These are phyloP conservation scores for Nemania diffusa DNA, from an alignment of 2,329 filamentous ascomycete species.

Conservation along the genomic window DNA sequence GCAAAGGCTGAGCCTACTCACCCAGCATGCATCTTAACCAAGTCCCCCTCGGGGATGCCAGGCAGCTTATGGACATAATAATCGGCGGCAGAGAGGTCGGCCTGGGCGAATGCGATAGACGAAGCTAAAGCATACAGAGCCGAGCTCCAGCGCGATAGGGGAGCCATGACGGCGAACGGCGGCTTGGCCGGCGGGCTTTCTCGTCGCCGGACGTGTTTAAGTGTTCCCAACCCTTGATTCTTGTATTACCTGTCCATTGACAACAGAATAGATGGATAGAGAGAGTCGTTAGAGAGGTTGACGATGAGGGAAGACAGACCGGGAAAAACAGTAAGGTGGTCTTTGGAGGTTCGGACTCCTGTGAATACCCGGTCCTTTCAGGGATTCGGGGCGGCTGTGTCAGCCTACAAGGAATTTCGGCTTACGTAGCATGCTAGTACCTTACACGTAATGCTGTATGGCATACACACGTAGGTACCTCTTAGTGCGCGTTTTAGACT, in stretches of 20 bases:
- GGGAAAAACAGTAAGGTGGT: slow-evolving; percentile 26
- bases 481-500: slow-evolving; percentile 4
- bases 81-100: slow-evolving; percentile 74
- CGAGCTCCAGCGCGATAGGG: slow-evolving; percentile 44
- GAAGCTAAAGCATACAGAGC: slow-evolving; percentile 57
- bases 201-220: slow-evolving; percentile 13
- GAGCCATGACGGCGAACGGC: slow-evolving; percentile 43
- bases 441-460: slow-evolving; percentile 18
- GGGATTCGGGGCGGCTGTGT: slow-evolving; percentile 19
- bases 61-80: slow-evolving; percentile 90
- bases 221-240: slow-evolving; percentile 14
- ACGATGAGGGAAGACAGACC: background rate
- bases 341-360: slow-evolving; percentile 27
- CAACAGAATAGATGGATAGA: background rate
- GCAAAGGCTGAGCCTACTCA: slow-evolving; percentile 59
- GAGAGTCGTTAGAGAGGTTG: background rate
- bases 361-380: slow-evolving; percentile 26
- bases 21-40: slow-evolving; percentile 98
- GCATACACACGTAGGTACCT: background rate
- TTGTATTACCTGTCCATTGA: slow-evolving; percentile 29
- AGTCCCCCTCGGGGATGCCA: slow-evolving; percentile 79
- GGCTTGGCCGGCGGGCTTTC: slow-evolving; percentile 7
- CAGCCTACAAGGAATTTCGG: slow-evolving; percentile 2
- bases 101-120: slow-evolving; percentile 50
- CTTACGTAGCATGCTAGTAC: slow-evolving; percentile 5